Base-by-base conservation (phyloP, 345 rosid genomes). In the Hibiscus tridactylites region DNA sequence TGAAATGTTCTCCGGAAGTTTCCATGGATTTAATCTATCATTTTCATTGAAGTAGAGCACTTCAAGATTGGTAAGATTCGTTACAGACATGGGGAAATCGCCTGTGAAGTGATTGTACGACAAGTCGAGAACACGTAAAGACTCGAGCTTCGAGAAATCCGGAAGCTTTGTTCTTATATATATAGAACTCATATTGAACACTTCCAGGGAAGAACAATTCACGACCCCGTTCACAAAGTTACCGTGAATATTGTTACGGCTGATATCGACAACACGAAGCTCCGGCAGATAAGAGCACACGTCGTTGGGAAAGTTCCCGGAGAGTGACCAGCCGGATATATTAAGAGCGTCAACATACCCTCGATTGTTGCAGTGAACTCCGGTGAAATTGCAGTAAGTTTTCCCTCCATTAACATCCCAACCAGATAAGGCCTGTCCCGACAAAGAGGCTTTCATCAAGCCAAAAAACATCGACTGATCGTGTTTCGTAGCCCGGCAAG, bases 81-180 rank as follows among this genome's bases (percentile, higher is more conserved):
- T 85, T 15, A 91, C 77, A 3, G 90, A 86, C 70, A 76, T 35
- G 8, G 97, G 98, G 77, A 94, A 85, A 60, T 72, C 44, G 26
- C 96, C 98, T 2, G 76, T 83, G 77, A 94, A 88, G 76, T n/a
- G 71, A 72, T 94, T 94, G 81, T 81, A 76, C 9, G 96, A 86
- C 73, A 94, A 81, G 79, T 91, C 91, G 9, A 94, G 82, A 75
- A 74, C 49, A 73, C 88, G 75, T 15, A 94, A 73, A 78, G 91
- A 77, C 68, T 79, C 71, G 87, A 90, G 70, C 0, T 61, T 71
- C 6, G 95, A 86, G 70, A 94, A 88, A 71, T 86, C 88, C 3
- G 98, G 98, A 54, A 94, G 77, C 21, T 81, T 78, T 68, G 83
- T 88, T 2, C 19, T 39, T 52, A 86, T 85, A 68, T 74, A 75